phyloP scores from a whole-genome alignment of 148 eudicot genomes.

The Arbutus unedo region DNA sequence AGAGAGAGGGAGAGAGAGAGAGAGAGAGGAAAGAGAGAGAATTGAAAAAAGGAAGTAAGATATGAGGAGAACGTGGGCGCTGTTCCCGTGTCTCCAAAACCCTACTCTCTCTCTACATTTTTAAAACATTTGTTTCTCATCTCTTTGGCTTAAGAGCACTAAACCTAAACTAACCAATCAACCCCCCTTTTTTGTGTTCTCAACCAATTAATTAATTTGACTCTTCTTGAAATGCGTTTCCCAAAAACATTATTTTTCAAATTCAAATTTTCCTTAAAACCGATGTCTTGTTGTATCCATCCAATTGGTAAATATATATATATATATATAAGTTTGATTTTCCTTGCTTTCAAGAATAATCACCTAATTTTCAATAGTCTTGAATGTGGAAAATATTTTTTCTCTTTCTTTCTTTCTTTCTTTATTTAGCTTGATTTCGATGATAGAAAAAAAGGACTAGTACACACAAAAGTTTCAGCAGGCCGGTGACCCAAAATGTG shows the following conservation, averaged over 20 bases:
- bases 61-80: constrained; percentile 77
- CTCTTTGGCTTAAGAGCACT: constrained; percentile 60
- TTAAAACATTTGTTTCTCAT: constrained; percentile 35
- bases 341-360: not conserved
- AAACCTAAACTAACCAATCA: constrained; percentile 26
- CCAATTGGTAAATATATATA: not conserved
- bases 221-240: not conserved
- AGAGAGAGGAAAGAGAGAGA: not conserved
- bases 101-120: not conserved
- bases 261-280: not conserved
- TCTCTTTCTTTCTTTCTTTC: no score
- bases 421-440: no score
- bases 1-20: constrained; percentile 3
- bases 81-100: constrained; percentile 75
- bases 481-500: constrained; percentile 8
- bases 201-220: not conserved
- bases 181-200: constrained; percentile 14
- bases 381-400: no score
- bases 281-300: not conserved
- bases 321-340: not conserved
- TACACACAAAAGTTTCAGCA: not conserved
- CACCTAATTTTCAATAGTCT: no score
- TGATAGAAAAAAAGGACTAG: not conserved
- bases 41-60: constrained; percentile 17
- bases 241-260: not conserved